A percentile compares a stretch with the other conserved stretches of the same genome.
These are phyloP conservation scores for Alternaria angustiovoidea DNA, from an alignment of 2,329 filamentous ascomycete genomes.

Conservation along the genomic window DNA sequence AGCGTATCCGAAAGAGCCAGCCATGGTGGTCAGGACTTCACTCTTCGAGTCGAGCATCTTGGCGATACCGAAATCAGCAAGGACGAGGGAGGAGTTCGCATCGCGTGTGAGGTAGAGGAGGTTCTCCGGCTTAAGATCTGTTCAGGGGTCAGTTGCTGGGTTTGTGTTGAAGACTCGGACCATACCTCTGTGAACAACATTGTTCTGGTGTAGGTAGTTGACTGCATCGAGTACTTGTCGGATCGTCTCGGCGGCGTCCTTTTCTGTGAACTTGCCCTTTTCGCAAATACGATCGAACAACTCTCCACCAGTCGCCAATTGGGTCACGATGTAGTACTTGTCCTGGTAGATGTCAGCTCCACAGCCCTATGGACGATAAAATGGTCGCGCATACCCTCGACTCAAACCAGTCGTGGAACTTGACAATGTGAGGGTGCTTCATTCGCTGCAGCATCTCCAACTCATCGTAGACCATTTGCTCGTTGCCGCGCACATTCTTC, in stretches of 20 bases:
- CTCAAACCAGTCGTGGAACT: conserved; percentile 99
- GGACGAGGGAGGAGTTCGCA: conserved; percentile 81
- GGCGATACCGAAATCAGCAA: conserved; percentile 97
- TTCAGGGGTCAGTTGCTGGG: conserved; percentile 27
- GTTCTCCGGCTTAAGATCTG: conserved; percentile 98
- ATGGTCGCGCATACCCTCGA: conserved; percentile 72
- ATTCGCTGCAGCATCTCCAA: conserved; percentile 90
- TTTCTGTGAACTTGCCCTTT: conserved; percentile 97
- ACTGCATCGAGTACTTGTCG: conserved; percentile 92
- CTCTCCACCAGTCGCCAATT: conserved; percentile 94
- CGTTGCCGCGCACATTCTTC: conserved; percentile 98
- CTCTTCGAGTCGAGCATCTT: conserved; percentile 94
- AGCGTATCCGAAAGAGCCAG: conserved; percentile 96
- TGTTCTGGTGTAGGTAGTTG: conserved; percentile 90
- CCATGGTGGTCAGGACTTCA: conserved; percentile 96
- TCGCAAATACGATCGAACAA: conserved; percentile 98
- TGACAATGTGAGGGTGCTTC: conserved; percentile 94
- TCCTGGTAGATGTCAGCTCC: conserved; percentile 66
- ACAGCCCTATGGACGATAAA: not conserved
- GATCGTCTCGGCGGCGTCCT: conserved; percentile 95
- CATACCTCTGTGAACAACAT: conserved; percentile 93
- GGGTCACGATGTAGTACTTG: conserved; percentile 99
- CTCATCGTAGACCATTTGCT: conserved; percentile 98
- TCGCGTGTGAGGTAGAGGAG: conserved; percentile 88
- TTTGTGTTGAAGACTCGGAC: not conserved